Conservation (phyloP, 2,329 filamentous ascomycete species). For the Xylaria hypoxylon region DNA sequence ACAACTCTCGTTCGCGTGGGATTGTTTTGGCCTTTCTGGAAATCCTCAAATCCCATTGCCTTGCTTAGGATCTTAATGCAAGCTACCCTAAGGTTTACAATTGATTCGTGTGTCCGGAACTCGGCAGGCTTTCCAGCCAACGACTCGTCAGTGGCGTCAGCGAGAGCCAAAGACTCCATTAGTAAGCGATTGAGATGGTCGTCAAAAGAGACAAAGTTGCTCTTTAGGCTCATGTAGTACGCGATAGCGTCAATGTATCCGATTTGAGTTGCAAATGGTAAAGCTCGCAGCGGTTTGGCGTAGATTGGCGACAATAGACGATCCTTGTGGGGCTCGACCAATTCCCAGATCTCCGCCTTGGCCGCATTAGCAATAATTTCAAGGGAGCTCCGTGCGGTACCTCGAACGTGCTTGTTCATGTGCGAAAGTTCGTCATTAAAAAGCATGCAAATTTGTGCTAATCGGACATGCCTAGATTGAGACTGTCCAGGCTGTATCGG, state of each 20-base stretch:
- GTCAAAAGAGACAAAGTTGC: slow-evolving; percentile 90
- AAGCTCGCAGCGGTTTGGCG: slow-evolving; percentile 89
- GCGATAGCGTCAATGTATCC: slow-evolving; percentile 98
- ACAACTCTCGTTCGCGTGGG: slow-evolving; percentile 79
- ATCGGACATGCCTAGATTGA: slow-evolving; percentile 65
- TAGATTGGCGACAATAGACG: slow-evolving; percentile 91
- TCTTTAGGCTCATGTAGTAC: slow-evolving; percentile 90
- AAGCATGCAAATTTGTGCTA: slow-evolving; percentile 82
- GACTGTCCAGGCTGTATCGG: slow-evolving; percentile 57
- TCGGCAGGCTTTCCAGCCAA: slow-evolving; percentile 93
- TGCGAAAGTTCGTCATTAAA: slow-evolving; percentile 91
- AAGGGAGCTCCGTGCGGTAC: slow-evolving; percentile 84
- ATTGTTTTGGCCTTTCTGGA: slow-evolving; percentile 79
- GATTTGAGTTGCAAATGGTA: slow-evolving; percentile 95
- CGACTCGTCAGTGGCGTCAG: slow-evolving; percentile 93
- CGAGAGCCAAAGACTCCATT: slow-evolving; percentile 92
- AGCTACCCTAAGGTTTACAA: slow-evolving; percentile 89
- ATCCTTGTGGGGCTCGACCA: slow-evolving; percentile 91
- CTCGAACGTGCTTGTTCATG: slow-evolving; percentile 94
- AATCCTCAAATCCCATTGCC: slow-evolving; percentile 93
- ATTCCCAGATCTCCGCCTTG: slow-evolving; percentile 83
- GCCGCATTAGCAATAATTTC: slow-evolving; percentile 83
- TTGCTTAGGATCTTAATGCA: slow-evolving; percentile 94
- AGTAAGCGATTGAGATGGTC: slow-evolving; percentile 90
- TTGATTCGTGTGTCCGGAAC: slow-evolving; percentile 94